These are phyloP conservation scores for Talaromyces sp. DNA, from an alignment of 2,329 filamentous ascomycete genomes.

Conservation along the genomic window DNA sequence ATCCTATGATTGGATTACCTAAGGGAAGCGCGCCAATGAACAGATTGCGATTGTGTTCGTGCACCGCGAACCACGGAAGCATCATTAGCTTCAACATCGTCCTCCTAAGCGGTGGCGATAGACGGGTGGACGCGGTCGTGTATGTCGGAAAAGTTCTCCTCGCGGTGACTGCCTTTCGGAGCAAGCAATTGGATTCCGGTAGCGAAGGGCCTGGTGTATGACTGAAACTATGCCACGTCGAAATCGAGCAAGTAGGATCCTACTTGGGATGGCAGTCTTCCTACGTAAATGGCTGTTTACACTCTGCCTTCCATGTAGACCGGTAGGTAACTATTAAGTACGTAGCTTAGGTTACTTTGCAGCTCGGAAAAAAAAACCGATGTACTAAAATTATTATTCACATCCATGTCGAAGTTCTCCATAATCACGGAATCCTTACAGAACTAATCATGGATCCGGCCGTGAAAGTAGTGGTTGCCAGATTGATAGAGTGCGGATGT, in stretches of 20 bases:
- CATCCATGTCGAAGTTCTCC: not conserved
- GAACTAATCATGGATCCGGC: not conserved
- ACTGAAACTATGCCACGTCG: not conserved
- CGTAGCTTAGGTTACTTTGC: not conserved
- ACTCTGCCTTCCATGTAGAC: not conserved
- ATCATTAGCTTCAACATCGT: not conserved
- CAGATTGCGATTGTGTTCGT: not conserved
- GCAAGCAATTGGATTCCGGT: not conserved
- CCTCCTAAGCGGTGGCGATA: not conserved
- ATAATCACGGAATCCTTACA: not conserved
- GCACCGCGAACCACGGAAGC: not conserved
- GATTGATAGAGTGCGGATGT: not conserved
- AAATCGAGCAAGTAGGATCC: not conserved
- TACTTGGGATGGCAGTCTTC: not conserved
- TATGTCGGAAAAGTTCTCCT: conserved; percentile 1
- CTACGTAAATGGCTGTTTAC: not conserved
- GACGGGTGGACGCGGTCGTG: not conserved
- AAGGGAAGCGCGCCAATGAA: not conserved
- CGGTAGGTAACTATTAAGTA: too few species aligned
- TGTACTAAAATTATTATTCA: not conserved
- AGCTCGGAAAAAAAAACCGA: not conserved
- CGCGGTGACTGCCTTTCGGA: not conserved
- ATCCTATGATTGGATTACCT: not conserved
- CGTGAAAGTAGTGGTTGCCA: not conserved
- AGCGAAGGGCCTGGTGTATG: not conserved